A percentile compares a stretch with the other conserved stretches of the same genome.
These are phyloP conservation scores for Podospora didyma DNA, from an alignment of 495 filamentous ascomycete species.

Conservation along the genomic window DNA sequence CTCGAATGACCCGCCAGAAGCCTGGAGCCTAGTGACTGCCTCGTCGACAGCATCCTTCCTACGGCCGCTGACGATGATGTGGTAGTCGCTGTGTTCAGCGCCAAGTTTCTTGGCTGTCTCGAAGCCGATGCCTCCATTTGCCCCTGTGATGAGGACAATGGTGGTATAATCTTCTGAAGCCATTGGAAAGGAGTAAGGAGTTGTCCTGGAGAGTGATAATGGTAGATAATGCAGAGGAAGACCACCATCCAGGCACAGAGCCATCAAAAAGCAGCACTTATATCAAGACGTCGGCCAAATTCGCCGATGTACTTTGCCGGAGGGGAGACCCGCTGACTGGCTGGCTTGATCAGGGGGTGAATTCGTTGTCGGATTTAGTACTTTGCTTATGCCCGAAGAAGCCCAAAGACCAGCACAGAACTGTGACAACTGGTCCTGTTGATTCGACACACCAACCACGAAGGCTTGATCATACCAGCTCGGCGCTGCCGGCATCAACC, in stretches of 20 bases:
- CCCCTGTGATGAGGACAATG: constrained; percentile 45
- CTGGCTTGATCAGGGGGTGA: too few relatives aligned
- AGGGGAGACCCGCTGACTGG: too few relatives aligned
- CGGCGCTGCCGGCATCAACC: constrained; percentile 70
- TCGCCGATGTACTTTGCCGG: too few relatives aligned
- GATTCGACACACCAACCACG: neutral
- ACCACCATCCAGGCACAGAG: too few relatives aligned
- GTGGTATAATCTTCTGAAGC: constrained; percentile 4
- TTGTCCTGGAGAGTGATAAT: too few relatives aligned
- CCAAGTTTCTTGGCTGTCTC: constrained; percentile 38
- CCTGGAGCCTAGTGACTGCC: constrained; percentile 14
- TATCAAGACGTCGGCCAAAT: too few relatives aligned
- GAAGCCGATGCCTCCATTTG: constrained; percentile 47
- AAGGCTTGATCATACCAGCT: constrained; percentile 61
- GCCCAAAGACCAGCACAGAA: too few relatives aligned
- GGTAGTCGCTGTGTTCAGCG: constrained; percentile 28
- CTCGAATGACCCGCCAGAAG: constrained; percentile 12
- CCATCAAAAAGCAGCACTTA: too few relatives aligned
- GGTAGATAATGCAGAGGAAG: too few relatives aligned
- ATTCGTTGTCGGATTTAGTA: neutral
- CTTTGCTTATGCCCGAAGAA: neutral
- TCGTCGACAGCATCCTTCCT: constrained; percentile 21
- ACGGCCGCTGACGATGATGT: constrained; percentile 34
- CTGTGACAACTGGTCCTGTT: too few relatives aligned
- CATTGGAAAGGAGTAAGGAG: constrained; percentile 4